Conservation (phyloP, 2,329 filamentous ascomycete species). For the Rasamsonia emersonii region DNA sequence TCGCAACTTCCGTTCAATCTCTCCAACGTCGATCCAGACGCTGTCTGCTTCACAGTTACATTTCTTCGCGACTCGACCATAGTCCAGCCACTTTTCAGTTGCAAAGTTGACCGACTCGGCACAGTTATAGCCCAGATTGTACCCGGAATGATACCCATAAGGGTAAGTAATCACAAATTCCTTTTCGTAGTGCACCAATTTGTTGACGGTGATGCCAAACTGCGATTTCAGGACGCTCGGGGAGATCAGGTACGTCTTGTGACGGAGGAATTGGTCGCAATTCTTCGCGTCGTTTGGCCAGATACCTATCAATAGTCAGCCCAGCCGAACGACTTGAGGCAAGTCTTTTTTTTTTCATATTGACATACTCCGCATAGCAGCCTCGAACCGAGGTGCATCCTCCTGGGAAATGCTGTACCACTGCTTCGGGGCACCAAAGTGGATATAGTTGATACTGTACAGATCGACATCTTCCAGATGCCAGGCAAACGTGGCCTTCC, state of each 20-base stretch:
- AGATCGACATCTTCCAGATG: slow-evolving; percentile 97
- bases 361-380: slow-evolving; percentile 74
- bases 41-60: slow-evolving; percentile 96
- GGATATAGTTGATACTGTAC: slow-evolving; percentile 99
- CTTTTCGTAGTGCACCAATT: slow-evolving; percentile 86
- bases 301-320: slow-evolving; percentile 41
- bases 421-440: slow-evolving; percentile 96
- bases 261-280: slow-evolving; percentile 89
- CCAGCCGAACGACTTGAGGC: no score
- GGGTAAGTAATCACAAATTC: slow-evolving; percentile 98
- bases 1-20: slow-evolving; percentile 87
- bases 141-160: slow-evolving; percentile 96
- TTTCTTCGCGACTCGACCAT: slow-evolving; percentile 90
- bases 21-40: slow-evolving; percentile 94
- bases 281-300: slow-evolving; percentile 94
- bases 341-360: slow-evolving; percentile 8
- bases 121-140: slow-evolving; percentile 97
- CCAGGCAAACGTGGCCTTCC: slow-evolving; percentile 99
- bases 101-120: slow-evolving; percentile 98
- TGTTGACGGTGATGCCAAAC: slow-evolving; percentile 94
- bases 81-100: slow-evolving; percentile 87
- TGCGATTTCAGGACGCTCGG: slow-evolving; percentile 77
- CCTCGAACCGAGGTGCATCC: slow-evolving; percentile 85
- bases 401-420: slow-evolving; percentile 99
- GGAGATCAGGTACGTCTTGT: slow-evolving; percentile 96